phyloP scores from a whole-genome alignment of 2,329 filamentous ascomycete species.

The Allantophomopsis lycopodina region DNA sequence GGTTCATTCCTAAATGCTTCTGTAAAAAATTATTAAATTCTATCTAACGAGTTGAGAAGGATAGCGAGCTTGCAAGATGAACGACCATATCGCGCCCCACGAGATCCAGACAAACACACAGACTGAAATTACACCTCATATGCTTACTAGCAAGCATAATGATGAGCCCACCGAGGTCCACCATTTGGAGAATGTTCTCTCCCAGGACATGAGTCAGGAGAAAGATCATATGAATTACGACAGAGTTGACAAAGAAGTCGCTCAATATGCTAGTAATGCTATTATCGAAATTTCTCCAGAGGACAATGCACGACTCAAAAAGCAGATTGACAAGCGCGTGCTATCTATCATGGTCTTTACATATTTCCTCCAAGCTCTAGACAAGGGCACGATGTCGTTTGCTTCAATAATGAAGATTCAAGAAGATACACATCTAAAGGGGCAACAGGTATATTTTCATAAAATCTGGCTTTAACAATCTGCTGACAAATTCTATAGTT shows the following conservation, averaged over 20 bases:
- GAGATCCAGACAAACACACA: too few relatives aligned
- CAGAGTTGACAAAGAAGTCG: conserved; percentile 56
- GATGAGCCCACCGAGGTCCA: conserved; percentile 10
- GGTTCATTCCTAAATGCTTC: too few relatives aligned
- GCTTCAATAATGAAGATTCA: conserved; percentile 48
- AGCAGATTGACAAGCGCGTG: conserved; percentile 53
- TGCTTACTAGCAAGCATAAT: too few relatives aligned
- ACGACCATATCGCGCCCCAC: too few relatives aligned
- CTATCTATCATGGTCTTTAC: conserved; percentile 59
- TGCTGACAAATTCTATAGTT: conserved; percentile 29
- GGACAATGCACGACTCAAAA: conserved; percentile 46
- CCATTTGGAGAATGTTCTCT: conserved; percentile 32
- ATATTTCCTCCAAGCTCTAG: conserved; percentile 59
- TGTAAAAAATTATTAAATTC: too few relatives aligned
- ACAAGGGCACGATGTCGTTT: conserved; percentile 53
- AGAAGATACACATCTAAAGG: conserved; percentile 16
- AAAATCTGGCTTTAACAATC: neutral
- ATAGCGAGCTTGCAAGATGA: too few relatives aligned
- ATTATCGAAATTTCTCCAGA: conserved; percentile 42
- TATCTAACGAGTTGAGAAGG: too few relatives aligned
- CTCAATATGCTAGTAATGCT: conserved; percentile 47
- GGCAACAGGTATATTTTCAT: conserved; percentile 8
- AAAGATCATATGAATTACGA: conserved; percentile 40
- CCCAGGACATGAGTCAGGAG: conserved; percentile 24
- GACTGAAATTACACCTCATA: too few relatives aligned